A percentile compares a stretch with the other conserved stretches of the same genome.
phyloP scores from a whole-genome alignment of 768 basidiomycete genomes.

The Guyanaporus albipodus region DNA sequence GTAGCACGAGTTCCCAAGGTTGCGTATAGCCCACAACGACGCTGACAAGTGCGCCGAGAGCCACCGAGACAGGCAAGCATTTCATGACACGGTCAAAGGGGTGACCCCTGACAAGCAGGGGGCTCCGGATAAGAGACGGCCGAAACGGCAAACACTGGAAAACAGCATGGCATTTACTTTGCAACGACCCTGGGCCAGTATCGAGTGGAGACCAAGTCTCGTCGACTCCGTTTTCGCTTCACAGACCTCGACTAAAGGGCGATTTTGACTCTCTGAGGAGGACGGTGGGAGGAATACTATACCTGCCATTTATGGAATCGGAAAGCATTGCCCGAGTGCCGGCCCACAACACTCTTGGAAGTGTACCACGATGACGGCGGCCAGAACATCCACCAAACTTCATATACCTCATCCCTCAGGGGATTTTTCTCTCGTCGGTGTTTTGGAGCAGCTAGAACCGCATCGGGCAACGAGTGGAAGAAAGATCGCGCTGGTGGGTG shows the following conservation, averaged over 20 bases:
- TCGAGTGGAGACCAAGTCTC: too few relatives aligned
- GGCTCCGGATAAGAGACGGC: background rate
- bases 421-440: constrained; percentile 49
- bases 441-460: constrained; percentile 58
- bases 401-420: constrained; percentile 48
- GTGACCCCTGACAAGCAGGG: too few relatives aligned
- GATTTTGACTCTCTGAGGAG: background rate
- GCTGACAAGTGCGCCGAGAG: constrained; percentile 1
- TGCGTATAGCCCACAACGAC: constrained; percentile 50
- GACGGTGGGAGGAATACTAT: constrained; percentile 14
- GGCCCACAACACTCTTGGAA: constrained; percentile 1
- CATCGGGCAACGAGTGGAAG: constrained; percentile 49
- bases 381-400: constrained; percentile 44
- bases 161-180: constrained; percentile 1
- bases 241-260: background rate
- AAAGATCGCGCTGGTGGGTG: constrained; percentile 62
- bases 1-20: constrained; percentile 50
- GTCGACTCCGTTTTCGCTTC: too few relatives aligned
- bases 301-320: constrained; percentile 24
- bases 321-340: background rate
- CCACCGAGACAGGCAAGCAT: constrained; percentile 1
- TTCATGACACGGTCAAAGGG: constrained; percentile 14
- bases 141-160: constrained; percentile 2
- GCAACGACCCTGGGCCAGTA: too few relatives aligned
- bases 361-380: constrained; percentile 17